phyloP scores from a whole-genome alignment of 805 yeast genomes.

The Yamadazyma sp. region DNA sequence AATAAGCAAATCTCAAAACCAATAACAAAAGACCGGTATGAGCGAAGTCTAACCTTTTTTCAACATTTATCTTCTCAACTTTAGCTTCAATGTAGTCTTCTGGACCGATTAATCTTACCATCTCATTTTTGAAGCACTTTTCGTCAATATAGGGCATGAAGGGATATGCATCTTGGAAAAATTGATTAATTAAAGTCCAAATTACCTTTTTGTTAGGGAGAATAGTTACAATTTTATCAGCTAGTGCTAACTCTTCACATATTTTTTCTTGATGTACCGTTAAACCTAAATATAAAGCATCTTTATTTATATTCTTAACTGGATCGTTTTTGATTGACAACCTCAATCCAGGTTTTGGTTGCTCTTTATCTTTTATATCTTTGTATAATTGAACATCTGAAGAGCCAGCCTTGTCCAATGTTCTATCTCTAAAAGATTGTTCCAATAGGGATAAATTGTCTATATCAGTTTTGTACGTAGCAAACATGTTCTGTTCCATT shows the following conservation, averaged over 20 bases:
- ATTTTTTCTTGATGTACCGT: conserved; percentile 30
- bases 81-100: conserved; percentile 20
- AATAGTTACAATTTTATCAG: conserved; percentile 37
- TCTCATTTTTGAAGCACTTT: conserved; percentile 40
- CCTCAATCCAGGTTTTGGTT: neutral
- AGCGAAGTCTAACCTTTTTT: conserved; percentile 33
- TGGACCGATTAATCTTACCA: conserved; percentile 45
- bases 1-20: conserved; percentile 33
- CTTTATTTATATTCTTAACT: conserved; percentile 5
- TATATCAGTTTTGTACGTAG: neutral
- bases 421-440: conserved; percentile 20
- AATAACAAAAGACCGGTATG: conserved; percentile 31
- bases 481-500: neutral
- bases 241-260: conserved; percentile 34
- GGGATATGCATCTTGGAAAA: conserved; percentile 58
- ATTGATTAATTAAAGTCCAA: conserved; percentile 56
- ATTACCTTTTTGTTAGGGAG: conserved; percentile 55
- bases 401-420: conserved; percentile 22
- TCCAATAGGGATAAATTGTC: conserved; percentile 10
- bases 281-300: conserved; percentile 32
- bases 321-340: neutral
- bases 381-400: conserved; percentile 21
- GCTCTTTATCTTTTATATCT: conserved; percentile 1
- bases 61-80: conserved; percentile 23
- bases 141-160: conserved; percentile 69